Base-by-base conservation (phyloP, 148 eudicot species). In the Fallopia convolvulus region DNA sequence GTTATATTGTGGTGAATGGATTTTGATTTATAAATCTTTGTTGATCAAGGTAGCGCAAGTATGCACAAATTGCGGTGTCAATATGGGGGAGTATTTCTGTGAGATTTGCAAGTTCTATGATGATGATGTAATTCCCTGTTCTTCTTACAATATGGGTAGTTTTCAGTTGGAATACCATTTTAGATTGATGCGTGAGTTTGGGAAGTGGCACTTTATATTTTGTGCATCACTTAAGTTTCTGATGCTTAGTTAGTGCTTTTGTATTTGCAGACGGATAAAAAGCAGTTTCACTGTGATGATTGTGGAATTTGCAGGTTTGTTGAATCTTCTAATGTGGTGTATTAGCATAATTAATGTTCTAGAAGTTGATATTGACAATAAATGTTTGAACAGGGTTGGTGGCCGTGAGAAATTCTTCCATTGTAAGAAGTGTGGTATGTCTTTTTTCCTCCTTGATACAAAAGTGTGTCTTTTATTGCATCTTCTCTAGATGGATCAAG, bases 241-340 rank as follows among this genome's bases (percentile, higher is more conserved):
- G 1, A 41, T 40, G 39, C n/a, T 11, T 50, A 20, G 47, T 76
- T 41, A 20, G 49, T 76, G 72, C 8, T 33, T 33, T 44, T 66
- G 41, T 11, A 15, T 11, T 33, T 90, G 87, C 99, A 95, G 99
- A 75, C 77, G 47, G 91, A 80, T 65, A 96, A 93, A 80, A 78
- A 81, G 76, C 98, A 91, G 74, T 96, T 93, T 77, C 99, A 96
- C 85, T 96, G 99, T 74, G 85, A 91, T 79, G 94, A 93, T 78
- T 96, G 99, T 82, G 99, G 99, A 66, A 91, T 96, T 78, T 96
- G 99, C 84, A 96, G 99, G 99, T 95, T 78, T 4, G 8, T 3
- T 20, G 21, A n/a, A 44, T 76, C 21, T 81, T 71, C 20, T 80
- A 44, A 44, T 73, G 12, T 65, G 13, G 3, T 14, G 30, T 55